A percentile compares a stretch with the other conserved stretches of the same genome.
phyloP scores from a whole-genome alignment of 345 rosid species.

The Erysimum cheiranthoides region DNA sequence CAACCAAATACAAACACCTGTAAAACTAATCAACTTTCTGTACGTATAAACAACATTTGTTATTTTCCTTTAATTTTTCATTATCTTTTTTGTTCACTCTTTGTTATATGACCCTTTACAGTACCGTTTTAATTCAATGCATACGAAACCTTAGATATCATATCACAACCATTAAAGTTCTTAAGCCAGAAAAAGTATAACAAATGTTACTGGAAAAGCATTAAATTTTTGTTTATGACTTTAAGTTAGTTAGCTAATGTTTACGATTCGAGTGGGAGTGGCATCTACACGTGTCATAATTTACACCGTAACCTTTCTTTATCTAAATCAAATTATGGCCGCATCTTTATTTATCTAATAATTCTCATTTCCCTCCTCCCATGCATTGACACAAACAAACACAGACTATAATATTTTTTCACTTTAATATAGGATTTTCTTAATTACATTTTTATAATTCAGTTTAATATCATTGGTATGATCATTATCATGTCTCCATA shows the following conservation, averaged over 20 bases:
- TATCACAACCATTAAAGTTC: slow-evolving; percentile 18
- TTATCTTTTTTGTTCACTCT: neutral
- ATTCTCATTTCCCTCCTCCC: neutral
- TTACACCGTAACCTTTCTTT: slow-evolving; percentile 28
- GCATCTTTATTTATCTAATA: neutral
- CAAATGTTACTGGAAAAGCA: neutral
- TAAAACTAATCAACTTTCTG: slow-evolving; percentile 69
- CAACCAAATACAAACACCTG: slow-evolving; percentile 92
- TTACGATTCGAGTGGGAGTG: neutral
- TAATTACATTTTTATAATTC: neutral
- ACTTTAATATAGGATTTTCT: neutral
- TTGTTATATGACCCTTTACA: slow-evolving; percentile 26
- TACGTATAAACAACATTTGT: neutral
- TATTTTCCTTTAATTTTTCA: neutral
- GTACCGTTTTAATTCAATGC: slow-evolving; percentile 1
- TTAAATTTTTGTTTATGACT: neutral
- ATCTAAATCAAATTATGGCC: slow-evolving; percentile 11
- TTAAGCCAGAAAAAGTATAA: neutral
- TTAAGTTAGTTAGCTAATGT: slow-evolving; percentile 21
- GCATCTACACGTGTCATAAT: slow-evolving; percentile 5
- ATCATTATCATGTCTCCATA: slow-evolving; percentile 19
- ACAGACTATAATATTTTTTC: neutral
- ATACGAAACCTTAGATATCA: slow-evolving; percentile 5
- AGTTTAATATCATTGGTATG: neutral
- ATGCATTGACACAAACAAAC: slow-evolving; percentile 19